Evolutionary conservation across 163 green algal genomes (phyloP), one percentile per base, ranked within the genome.

Genomic region (Coccomyxa subellipsoidea): DNA sequence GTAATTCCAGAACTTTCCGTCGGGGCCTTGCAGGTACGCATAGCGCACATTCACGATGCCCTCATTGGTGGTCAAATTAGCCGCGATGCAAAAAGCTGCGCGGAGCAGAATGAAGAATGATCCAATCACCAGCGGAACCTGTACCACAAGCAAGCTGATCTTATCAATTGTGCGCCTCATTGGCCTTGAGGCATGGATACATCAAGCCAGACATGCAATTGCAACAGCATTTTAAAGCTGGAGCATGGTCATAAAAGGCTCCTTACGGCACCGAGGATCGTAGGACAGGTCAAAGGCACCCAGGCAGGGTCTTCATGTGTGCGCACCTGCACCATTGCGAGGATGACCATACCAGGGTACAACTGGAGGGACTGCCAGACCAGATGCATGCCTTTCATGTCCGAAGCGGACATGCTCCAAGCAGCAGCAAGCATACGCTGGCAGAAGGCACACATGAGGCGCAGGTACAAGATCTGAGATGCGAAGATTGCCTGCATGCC

Each of bases 1-100:
- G 66, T 73, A 73, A 34, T 73, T 73, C 66, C 66, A 73, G n/a
- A 73, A 73, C 66, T 73, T 32, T 23, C 66, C n/a, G 7, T 73
- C 66, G 8, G 66, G 29, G 21, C 29, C n/a, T 34, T 73, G 66
- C 66, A 73, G 66, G n/a, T 73, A 73, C 10, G 66, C 29, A 34
- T 73, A 73, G 29, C n/a, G 27, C 66, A 36, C n/a, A 34, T 34
- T 34, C 18, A 73, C 66, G 6, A 73, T 73, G 66, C 29, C 27
- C 66, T 73, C 66, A 34, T 73, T 73, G 21, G n/a, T 34, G 10
- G 66, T 73, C 66, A 73, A 36, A 36, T 73, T 73, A 12, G 66
- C 66, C 10, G 66, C 27, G 10, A 73, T 34, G 27, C 66, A 73
- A 36, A 73, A 73, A 8, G 66, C 66, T 27, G 66, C 66, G 29